Evolutionary conservation across 2,329 filamentous ascomycete species (phyloP).

Genomic region (Colletotrichum chlorophyti): DNA sequence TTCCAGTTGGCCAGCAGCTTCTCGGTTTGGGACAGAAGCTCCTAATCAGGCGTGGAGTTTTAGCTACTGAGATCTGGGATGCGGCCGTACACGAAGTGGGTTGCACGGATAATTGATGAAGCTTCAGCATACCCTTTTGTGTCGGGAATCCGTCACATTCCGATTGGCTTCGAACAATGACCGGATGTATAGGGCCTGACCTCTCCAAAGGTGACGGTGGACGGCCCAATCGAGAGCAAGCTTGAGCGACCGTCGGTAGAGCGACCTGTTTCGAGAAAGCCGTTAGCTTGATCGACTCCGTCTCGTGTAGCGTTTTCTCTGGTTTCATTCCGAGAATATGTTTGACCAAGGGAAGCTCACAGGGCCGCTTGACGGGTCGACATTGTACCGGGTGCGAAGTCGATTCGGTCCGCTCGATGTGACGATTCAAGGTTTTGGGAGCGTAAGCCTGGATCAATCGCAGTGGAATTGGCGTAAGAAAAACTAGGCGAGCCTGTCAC

Average conservation of each 20-base stretch:
- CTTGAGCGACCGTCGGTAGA: slow-evolving; percentile 94
- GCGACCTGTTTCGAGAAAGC: slow-evolving; percentile 58
- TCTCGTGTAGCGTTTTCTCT: background rate
- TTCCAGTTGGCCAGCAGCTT: slow-evolving; percentile 92
- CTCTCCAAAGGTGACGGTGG: slow-evolving; percentile 90
- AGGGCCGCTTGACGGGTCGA: slow-evolving; percentile 56
- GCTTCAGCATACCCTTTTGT: slow-evolving; percentile 74
- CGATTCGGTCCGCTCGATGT: background rate
- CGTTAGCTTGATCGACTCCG: background rate
- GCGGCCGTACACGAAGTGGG: no score
- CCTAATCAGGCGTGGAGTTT: slow-evolving; percentile 59
- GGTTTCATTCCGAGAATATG: no score
- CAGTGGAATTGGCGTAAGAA: background rate
- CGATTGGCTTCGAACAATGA: slow-evolving; percentile 95
- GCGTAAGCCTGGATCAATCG: background rate
- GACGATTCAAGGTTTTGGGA: rapidly evolving
- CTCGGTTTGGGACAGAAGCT: slow-evolving; percentile 86
- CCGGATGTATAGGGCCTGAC: slow-evolving; percentile 94
- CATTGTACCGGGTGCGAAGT: slow-evolving; percentile 39
- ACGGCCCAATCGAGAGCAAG: slow-evolving; percentile 95
- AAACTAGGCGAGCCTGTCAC: no score
- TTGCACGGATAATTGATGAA: background rate
- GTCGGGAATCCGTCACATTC: slow-evolving; percentile 81
- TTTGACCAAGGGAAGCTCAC: slow-evolving; percentile 54
- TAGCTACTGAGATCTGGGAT: no score